phyloP scores from a whole-genome alignment of 2,329 filamentous ascomycete species.

The Neobulgaria alba region DNA sequence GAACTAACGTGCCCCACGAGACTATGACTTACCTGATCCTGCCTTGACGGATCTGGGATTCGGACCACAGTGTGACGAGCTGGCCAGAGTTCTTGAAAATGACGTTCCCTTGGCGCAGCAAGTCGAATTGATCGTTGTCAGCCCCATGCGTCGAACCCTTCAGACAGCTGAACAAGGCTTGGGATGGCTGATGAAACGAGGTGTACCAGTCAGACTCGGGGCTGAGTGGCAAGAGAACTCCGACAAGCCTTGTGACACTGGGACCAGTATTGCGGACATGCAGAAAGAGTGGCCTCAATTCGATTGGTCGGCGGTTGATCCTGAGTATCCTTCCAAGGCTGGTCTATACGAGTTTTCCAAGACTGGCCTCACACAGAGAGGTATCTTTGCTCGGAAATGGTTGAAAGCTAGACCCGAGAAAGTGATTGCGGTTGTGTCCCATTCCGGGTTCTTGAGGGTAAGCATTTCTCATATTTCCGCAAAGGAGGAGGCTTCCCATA shows the following conservation, averaged over 20 bases:
- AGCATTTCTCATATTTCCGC: too few species aligned
- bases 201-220: constrained; percentile 22
- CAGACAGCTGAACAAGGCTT: constrained; percentile 26
- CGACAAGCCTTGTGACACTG: constrained; percentile 26
- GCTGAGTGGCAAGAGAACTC: constrained; percentile 29
- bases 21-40: constrained; percentile 23
- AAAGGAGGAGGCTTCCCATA: too few species aligned
- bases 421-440: constrained; percentile 28
- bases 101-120: constrained; percentile 23
- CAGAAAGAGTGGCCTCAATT: constrained; percentile 27
- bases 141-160: constrained; percentile 26
- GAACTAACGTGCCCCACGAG: constrained; percentile 17
- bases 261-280: constrained; percentile 21
- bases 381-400: constrained; percentile 22
- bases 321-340: constrained; percentile 23
- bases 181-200: constrained; percentile 26
- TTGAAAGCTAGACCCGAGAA: constrained; percentile 25
- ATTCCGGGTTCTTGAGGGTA: constrained; percentile 22
- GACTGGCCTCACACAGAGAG: constrained; percentile 19
- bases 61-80: constrained; percentile 16
- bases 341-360: constrained; percentile 25
- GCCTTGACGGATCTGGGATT: constrained; percentile 21
- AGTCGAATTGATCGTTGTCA: constrained; percentile 27
- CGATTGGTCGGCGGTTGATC: constrained; percentile 27
- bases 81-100: constrained; percentile 20